Evolutionary conservation across 352 stramenopile species (phyloP).

Genomic region (Aphanomyces astaci): DNA sequence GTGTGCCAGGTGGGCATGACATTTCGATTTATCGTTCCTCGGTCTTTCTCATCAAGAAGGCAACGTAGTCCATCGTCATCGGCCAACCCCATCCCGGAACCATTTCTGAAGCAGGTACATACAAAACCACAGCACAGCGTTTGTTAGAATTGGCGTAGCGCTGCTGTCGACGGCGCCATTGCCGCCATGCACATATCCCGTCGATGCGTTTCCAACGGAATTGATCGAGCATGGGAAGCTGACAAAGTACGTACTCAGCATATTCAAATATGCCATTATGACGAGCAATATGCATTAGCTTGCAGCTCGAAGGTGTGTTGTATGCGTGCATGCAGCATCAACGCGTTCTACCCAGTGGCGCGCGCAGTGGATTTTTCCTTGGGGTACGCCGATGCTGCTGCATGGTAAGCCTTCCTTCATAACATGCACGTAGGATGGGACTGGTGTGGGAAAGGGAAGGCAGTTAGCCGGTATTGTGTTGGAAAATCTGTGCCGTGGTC

Average conservation of each 20-base stretch:
- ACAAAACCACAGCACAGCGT: not conserved
- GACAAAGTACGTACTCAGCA: conserved; percentile 1
- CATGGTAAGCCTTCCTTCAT: not conserved
- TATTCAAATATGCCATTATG: not conserved
- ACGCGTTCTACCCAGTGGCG: conserved; percentile 28
- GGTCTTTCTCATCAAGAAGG: no score
- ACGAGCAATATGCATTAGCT: conserved; percentile 26
- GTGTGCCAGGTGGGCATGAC: conserved; percentile 21
- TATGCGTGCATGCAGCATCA: conserved; percentile 55
- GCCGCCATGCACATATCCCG: conserved; percentile 13
- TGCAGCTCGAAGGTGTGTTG: conserved; percentile 57
- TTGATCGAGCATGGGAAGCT: conserved; percentile 35
- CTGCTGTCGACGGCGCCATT: conserved; percentile 17
- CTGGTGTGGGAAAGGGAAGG: conserved; percentile 64
- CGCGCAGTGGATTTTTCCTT: conserved; percentile 56
- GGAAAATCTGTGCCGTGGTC: conserved; percentile 42
- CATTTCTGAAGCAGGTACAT: conserved; percentile 19
- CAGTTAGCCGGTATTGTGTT: conserved; percentile 60
- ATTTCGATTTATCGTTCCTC: no score
- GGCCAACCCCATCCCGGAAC: conserved; percentile 13
- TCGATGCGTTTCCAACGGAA: conserved; percentile 18
- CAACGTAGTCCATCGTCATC: conserved; percentile 13
- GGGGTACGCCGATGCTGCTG: conserved; percentile 26
- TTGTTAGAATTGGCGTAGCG: not conserved
- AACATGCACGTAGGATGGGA: conserved; percentile 31